Percentiles rank a stretch among this genome's conserved stretches.
Evolutionary conservation across 768 basidiomycete genomes (phyloP).

Genomic region (Clitopilus passeckerianus): DNA sequence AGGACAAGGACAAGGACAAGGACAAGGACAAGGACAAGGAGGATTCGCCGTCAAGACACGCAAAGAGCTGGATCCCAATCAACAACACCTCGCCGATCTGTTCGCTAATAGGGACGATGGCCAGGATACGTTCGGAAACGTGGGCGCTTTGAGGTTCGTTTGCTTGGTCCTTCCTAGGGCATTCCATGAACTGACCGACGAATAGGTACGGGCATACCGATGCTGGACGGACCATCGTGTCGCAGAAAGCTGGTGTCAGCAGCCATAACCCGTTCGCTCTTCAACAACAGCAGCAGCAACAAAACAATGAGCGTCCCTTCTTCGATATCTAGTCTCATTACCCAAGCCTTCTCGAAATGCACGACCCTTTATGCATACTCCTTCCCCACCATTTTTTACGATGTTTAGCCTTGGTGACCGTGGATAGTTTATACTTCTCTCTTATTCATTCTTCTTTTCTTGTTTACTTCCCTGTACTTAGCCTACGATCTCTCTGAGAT

Average conservation of each 20-base stretch:
- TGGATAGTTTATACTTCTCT: neutral
- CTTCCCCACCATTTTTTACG: neutral
- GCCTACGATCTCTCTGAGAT: neutral
- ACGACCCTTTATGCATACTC: neutral
- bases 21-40: conserved; percentile 15
- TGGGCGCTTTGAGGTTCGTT: conserved; percentile 63
- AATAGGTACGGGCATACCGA: conserved; percentile 55
- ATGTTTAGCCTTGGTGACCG: neutral
- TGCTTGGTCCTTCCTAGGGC: neutral
- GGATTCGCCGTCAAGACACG: conserved; percentile 33
- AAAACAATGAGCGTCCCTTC: conserved; percentile 67
- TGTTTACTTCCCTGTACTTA: neutral
- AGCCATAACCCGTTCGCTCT: conserved; percentile 62
- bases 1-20: too few relatives aligned
- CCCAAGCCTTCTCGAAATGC: neutral
- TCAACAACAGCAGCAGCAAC: conserved; percentile 52
- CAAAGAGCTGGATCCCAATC: conserved; percentile 48
- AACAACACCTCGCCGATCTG: conserved; percentile 73
- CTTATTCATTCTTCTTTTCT: neutral
- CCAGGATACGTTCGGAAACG: conserved; percentile 93
- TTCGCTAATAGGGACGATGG: conserved; percentile 91
- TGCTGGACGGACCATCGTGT: conserved; percentile 38
- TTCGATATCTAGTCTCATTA: conserved; percentile 53
- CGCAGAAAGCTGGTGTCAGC: conserved; percentile 41
- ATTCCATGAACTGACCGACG: conserved; percentile 1